These are phyloP conservation scores for Pyracantha coccinea DNA, from an alignment of 331 rosid genomes.

Conservation along the genomic window DNA sequence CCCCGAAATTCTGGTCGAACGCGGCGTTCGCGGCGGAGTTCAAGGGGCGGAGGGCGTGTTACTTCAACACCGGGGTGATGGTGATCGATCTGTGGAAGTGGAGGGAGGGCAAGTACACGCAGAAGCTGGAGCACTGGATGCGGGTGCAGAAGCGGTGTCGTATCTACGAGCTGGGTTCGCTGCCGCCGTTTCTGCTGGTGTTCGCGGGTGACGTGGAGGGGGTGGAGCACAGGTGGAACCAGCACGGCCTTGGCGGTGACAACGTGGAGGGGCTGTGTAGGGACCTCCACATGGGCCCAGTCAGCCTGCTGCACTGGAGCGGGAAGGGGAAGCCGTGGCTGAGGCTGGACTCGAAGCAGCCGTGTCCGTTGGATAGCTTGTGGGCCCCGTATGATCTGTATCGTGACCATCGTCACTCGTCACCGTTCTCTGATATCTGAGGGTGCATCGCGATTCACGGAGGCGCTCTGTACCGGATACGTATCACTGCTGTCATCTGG, in stretches of 20 bases:
- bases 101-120: constrained; percentile 72
- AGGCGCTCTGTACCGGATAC: neutral
- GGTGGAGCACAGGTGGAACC: constrained; percentile 93
- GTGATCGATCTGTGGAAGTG: constrained; percentile 80
- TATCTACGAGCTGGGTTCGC: constrained; percentile 80
- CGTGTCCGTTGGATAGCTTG: constrained; percentile 77
- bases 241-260: constrained; percentile 93
- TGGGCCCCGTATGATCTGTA: constrained; percentile 91
- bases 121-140: constrained; percentile 81
- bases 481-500: neutral
- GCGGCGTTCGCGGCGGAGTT: constrained; percentile 45
- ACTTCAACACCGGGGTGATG: constrained; percentile 97
- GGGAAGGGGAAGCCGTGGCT: constrained; percentile 98
- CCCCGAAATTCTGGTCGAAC: constrained; percentile 63
- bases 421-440: constrained; percentile 48
- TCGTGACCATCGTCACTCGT: constrained; percentile 28
- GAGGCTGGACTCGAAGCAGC: constrained; percentile 65
- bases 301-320: constrained; percentile 89
- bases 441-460: constrained; percentile 3
- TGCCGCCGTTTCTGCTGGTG: constrained; percentile 81
- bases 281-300: constrained; percentile 83
- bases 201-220: constrained; percentile 76
- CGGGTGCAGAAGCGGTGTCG: constrained; percentile 68
- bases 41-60: constrained; percentile 48
- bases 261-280: constrained; percentile 74